phyloP scores from a whole-genome alignment of 2,329 filamentous ascomycete genomes.

The Aspergillus quadrilineatus region DNA sequence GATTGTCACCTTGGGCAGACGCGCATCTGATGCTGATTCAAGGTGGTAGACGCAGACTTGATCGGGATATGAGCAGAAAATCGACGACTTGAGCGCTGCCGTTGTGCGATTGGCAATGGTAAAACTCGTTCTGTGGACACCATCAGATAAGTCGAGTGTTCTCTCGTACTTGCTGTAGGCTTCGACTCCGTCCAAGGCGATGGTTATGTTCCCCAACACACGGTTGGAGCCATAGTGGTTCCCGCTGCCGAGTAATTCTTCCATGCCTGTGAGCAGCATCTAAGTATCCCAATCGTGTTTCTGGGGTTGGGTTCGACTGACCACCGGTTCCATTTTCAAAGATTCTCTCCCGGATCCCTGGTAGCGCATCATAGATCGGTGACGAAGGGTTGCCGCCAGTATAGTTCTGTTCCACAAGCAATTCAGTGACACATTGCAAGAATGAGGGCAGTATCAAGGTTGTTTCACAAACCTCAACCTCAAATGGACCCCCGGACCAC shows the following conservation, averaged over 20 bases:
- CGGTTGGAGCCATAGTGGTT: conserved; percentile 24
- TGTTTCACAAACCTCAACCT: conserved; percentile 11
- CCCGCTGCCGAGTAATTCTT: conserved; percentile 16
- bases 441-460: background rate
- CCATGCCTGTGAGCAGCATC: conserved; percentile 1
- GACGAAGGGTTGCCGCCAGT: conserved; percentile 21
- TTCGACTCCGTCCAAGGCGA: conserved; percentile 12
- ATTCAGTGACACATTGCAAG: background rate
- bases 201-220: conserved; percentile 25
- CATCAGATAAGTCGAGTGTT: conserved; percentile 8
- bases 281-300: no score
- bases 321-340: conserved; percentile 25
- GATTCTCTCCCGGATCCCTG: conserved; percentile 20
- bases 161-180: conserved; percentile 17
- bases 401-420: conserved; percentile 12
- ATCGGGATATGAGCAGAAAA: conserved; percentile 35
- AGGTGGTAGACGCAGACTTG: conserved; percentile 43
- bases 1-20: conserved; percentile 44
- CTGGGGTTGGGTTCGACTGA: background rate
- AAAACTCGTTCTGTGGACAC: background rate
- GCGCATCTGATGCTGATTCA: conserved; percentile 15
- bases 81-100: background rate
- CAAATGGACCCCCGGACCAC: conserved; percentile 29
- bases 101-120: background rate
- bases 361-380: conserved; percentile 19